Conservation (phyloP, 2,329 filamentous ascomycete genomes). For the Cucurbitaria berberidis region DNA sequence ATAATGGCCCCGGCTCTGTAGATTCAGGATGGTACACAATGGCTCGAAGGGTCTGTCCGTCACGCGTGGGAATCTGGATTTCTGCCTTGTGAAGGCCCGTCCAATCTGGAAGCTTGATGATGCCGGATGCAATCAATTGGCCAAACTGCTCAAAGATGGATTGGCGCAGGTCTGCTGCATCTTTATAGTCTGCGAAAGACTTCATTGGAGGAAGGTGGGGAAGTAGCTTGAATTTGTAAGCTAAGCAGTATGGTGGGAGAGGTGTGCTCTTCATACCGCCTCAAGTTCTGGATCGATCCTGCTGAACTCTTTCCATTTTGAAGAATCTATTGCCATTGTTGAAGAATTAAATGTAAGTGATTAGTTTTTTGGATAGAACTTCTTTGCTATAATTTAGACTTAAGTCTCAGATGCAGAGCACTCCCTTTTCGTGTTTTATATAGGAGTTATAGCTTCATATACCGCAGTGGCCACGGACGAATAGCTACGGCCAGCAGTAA, state of each 20-base stretch:
- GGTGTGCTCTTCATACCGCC: constrained; percentile 5
- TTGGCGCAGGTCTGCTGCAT: constrained; percentile 1
- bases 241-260: not conserved
- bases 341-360: not conserved
- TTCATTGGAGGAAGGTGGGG: constrained; percentile 10
- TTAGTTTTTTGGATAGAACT: not conserved
- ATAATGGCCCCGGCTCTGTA: constrained; percentile 13
- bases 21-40: constrained; percentile 11
- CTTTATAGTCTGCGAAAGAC: constrained; percentile 11
- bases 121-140: constrained; percentile 11
- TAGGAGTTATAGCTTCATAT: too few relatives aligned
- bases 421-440: too few relatives aligned
- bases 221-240: constrained; percentile 8
- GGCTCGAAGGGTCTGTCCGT: constrained; percentile 12
- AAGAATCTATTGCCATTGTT: constrained; percentile 1
- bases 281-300: constrained; percentile 22
- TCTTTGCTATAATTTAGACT: not conserved
- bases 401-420: too few relatives aligned
- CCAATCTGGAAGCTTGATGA: constrained; percentile 11
- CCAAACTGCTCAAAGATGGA: constrained; percentile 2
- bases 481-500: not conserved
- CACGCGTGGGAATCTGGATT: constrained; percentile 18
- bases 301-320: constrained; percentile 6
- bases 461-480: too few relatives aligned
- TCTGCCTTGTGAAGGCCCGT: constrained; percentile 13